Base-by-base conservation (phyloP, 805 yeast species). In the Ogataea henricii region DNA sequence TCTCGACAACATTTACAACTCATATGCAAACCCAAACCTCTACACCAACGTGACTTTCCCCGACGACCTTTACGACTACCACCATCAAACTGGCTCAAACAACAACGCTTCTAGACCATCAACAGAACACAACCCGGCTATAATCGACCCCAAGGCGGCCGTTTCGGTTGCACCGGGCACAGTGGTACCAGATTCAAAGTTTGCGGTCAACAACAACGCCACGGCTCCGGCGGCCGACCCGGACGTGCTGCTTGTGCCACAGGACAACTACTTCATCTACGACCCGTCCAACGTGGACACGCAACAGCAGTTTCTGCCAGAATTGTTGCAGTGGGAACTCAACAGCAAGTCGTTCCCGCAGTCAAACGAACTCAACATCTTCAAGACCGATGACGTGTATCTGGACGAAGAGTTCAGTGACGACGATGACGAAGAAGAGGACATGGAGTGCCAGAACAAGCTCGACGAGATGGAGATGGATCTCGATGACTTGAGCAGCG, bases 401-500 rank as follows among this genome's bases (percentile, higher is more conserved):
- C 40, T 58, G 8, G 63, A 63, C 41, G 64, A 59, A 23, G 67
- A 62, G 43, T 63, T 59, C 40, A 59, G 63, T 8, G 65, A 60
- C 36, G 68, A 65, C 26, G 69, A 66, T 7, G 61, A 59, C n/a
- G 64, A 59, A 12, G 69, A 65, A 4, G 67, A 60, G 14, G 57
- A 60, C 23, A 56, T 58, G 44, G 49, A 46, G 18, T 37, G 46
- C 29, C 57, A 55, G 27, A 56, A 62, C 49, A 60, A 59, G 46
- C 49, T 62, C 40, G 64, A 60, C 38, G 61, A 60, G 35, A 57
- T 61, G 64, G 67, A 64, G 38, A 63, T 64, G 63, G 67, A 62
- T 52, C 47, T 59, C 22, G 66, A 64, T 46, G 66, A 60, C 42
- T 33, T 55, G 41, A 56, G 59, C 54, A 54, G 60, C 43, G 64